Percentiles rank a stretch among this genome's conserved stretches.
Conservation (phyloP, 163 green algal species). For the Prototheca stagnorum region DNA sequence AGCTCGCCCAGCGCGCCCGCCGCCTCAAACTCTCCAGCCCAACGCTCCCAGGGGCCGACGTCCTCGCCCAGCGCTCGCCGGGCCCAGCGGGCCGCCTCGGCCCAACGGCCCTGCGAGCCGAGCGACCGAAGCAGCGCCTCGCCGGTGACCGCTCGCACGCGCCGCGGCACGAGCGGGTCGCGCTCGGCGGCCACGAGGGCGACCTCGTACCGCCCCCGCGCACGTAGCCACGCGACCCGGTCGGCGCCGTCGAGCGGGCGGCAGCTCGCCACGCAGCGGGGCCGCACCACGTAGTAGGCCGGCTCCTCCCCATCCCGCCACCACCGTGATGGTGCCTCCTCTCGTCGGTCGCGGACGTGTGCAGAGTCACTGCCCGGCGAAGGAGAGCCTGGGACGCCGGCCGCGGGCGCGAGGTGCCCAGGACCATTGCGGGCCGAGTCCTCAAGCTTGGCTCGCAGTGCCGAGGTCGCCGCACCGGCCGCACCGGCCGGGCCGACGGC, state of each 20-base stretch:
- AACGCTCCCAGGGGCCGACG: slow-evolving; percentile 64
- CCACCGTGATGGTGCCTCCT: too few species aligned
- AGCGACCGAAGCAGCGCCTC: slow-evolving; percentile 38
- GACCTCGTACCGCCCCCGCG: slow-evolving; percentile 35
- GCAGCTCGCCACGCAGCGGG: slow-evolving; percentile 40
- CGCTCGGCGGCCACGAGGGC: slow-evolving; percentile 49
- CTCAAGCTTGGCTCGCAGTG: too few species aligned
- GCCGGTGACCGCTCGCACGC: slow-evolving; percentile 18
- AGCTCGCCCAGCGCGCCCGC: slow-evolving; percentile 50
- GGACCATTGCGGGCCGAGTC: too few species aligned
- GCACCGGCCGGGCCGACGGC: too few species aligned
- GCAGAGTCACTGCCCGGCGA: too few species aligned
- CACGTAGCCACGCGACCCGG: slow-evolving; percentile 61
- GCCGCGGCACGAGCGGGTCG: slow-evolving; percentile 6
- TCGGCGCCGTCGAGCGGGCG: slow-evolving; percentile 55
- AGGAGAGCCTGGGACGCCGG: too few species aligned
- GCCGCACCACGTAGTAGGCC: slow-evolving; percentile 43
- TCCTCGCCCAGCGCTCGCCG: slow-evolving; percentile 30
- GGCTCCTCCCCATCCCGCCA: slow-evolving; percentile 50
- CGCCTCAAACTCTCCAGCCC: slow-evolving; percentile 65
- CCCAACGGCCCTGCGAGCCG: neutral
- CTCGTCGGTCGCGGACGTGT: too few species aligned
- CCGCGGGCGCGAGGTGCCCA: too few species aligned
- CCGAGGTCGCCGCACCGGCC: too few species aligned
- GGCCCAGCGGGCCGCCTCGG: slow-evolving; percentile 2